phyloP scores from a whole-genome alignment of 495 filamentous ascomycete species.

The Penicillium ucsense region DNA sequence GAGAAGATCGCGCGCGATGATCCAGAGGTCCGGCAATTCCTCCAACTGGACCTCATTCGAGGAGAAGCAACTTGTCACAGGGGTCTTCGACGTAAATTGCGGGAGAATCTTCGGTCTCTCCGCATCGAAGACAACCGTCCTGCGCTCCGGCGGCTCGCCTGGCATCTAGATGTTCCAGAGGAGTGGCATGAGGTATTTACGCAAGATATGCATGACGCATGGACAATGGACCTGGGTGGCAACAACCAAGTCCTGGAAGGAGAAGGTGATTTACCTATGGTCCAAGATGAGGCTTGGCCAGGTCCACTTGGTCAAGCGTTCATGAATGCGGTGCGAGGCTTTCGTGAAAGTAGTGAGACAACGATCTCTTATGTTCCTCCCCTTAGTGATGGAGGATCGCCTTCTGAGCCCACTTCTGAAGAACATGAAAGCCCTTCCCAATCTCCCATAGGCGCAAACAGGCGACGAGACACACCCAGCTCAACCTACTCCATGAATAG shows the following conservation, averaged over 20 bases:
- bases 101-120: not conserved
- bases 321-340: no score
- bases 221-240: not conserved
- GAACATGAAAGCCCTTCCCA: not conserved
- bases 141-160: not conserved
- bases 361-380: not conserved
- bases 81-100: not conserved
- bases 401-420: not conserved
- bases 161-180: not conserved
- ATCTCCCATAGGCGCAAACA: not conserved
- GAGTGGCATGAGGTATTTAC: not conserved
- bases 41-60: conserved; percentile 14
- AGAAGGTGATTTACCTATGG: no score
- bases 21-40: conserved; percentile 11
- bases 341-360: not conserved
- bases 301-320: no score
- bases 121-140: not conserved
- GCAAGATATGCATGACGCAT: not conserved
- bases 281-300: no score
- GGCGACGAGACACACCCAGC: not conserved
- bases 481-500: not conserved
- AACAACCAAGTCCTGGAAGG: not conserved
- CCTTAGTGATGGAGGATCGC: not conserved
- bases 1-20: conserved; percentile 6
- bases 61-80: not conserved